Percentiles rank a stretch among this genome's conserved stretches.
phyloP scores from a whole-genome alignment of 1,284 basidiomycete genomes.

The Pseudozyma hubeiensis region DNA sequence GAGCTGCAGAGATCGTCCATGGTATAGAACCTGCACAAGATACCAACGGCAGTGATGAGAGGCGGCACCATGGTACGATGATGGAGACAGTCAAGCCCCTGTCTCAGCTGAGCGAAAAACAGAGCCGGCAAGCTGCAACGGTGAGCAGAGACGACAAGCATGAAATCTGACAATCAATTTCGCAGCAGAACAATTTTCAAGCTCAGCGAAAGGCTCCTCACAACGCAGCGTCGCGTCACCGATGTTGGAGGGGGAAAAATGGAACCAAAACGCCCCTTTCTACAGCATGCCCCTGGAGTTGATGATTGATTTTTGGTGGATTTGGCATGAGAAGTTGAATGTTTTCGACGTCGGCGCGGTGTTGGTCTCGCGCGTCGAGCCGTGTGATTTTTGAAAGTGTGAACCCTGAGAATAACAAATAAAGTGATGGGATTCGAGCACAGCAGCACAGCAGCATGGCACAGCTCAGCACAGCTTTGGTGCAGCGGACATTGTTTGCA shows the following conservation, averaged over 20 bases:
- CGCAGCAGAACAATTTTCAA: too few species aligned
- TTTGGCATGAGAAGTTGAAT: conserved; percentile 6
- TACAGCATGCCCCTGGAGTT: too few species aligned
- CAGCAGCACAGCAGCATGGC: conserved; percentile 5
- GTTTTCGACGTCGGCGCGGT: neutral
- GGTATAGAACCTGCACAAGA: too few species aligned
- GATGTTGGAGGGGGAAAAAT: neutral
- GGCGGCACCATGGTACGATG: neutral
- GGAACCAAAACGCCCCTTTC: neutral
- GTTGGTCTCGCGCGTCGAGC: conserved; percentile 11
- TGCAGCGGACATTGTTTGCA: neutral
- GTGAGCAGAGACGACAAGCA: neutral
- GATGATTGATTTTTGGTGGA: too few species aligned
- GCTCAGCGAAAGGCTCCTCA: too few species aligned
- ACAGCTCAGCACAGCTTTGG: neutral
- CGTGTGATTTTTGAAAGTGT: neutral
- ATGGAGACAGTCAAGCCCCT: neutral
- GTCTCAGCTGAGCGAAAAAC: conserved; percentile 1
- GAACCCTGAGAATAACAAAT: conserved; percentile 9
- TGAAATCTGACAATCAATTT: too few species aligned
- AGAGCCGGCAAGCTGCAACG: neutral
- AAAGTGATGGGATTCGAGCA: neutral
- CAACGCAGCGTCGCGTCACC: neutral
- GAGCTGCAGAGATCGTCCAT: too few species aligned
- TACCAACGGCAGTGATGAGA: too few species aligned